Evolutionary conservation across 75 land plant genomes (phyloP).

Genomic region (Selaginella tamariscina): DNA sequence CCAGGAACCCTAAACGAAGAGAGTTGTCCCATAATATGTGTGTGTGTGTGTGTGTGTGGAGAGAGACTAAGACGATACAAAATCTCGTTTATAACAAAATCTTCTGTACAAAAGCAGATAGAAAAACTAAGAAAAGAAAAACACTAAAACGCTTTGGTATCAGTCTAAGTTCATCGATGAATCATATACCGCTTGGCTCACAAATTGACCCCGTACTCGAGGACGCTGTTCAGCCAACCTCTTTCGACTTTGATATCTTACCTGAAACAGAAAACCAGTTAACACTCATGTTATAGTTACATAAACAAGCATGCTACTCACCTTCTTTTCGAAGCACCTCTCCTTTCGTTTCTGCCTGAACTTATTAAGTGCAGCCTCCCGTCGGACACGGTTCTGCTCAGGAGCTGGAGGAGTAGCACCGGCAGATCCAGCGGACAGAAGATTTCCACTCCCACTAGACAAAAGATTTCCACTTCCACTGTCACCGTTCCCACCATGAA

Average conservation of each 20-base stretch:
- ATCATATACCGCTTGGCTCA: constrained; percentile 23
- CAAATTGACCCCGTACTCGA: constrained; percentile 54
- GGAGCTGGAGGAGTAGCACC: constrained; percentile 6
- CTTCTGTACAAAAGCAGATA: too few relatives aligned
- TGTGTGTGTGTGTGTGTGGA: too few relatives aligned
- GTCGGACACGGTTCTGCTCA: constrained; percentile 39
- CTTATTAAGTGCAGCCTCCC: constrained; percentile 85
- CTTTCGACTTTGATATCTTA: constrained; percentile 41
- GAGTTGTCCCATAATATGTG: too few relatives aligned
- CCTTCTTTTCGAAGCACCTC: constrained; percentile 85
- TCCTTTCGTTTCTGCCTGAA: constrained; percentile 80
- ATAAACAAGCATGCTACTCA: constrained; percentile 12
- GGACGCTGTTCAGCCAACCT: constrained; percentile 47
- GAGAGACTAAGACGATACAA: too few relatives aligned
- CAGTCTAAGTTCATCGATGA: neutral
- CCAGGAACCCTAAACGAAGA: too few relatives aligned
- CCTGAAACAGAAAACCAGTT: constrained; percentile 18
- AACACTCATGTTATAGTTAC: neutral
- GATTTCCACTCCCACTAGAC: constrained; percentile 21
- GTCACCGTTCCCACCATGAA: constrained; percentile 24
- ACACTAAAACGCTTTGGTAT: too few relatives aligned
- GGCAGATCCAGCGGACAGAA: constrained; percentile 26
- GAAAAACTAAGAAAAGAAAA: too few relatives aligned
- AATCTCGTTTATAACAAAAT: too few relatives aligned
- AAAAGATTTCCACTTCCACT: constrained; percentile 35